A percentile compares a stretch with the other conserved stretches of the same genome.
Conservation (phyloP, 73 alveolate genomes). For the Paramecium tetraurelia region DNA sequence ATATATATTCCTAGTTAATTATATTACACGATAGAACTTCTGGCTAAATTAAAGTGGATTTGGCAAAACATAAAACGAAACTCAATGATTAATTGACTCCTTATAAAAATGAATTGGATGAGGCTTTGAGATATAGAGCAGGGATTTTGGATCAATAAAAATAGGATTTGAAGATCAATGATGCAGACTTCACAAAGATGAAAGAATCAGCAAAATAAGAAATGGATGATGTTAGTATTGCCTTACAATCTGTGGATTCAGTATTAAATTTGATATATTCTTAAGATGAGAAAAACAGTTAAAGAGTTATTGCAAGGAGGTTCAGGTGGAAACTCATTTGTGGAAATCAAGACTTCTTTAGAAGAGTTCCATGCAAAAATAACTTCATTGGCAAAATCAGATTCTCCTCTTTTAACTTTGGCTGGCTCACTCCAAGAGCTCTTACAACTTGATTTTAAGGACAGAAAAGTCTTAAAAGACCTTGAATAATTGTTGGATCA, state of each 20-base stretch:
- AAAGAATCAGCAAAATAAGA: constrained; percentile 1
- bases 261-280: background rate
- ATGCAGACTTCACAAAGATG: background rate
- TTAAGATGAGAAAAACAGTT: constrained; percentile 25
- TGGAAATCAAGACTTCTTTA: background rate
- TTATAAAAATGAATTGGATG: constrained; percentile 42
- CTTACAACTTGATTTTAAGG: constrained; percentile 10
- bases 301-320: background rate
- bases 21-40: background rate
- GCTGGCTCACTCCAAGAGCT: constrained; percentile 1
- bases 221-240: constrained; percentile 37
- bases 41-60: background rate
- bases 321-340: constrained; percentile 26
- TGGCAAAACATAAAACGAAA: constrained; percentile 3
- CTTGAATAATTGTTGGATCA: background rate
- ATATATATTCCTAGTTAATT: background rate
- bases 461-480: constrained; percentile 8
- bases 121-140: constrained; percentile 13
- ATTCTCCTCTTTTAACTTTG: constrained; percentile 24
- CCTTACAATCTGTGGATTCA: background rate
- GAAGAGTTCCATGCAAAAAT: constrained; percentile 22
- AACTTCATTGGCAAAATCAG: background rate
- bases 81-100: constrained; percentile 4
- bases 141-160: constrained; percentile 20
- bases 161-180: constrained; percentile 18